These are phyloP conservation scores for Fraxinus americana DNA, from an alignment of 257 asterid species.

Conservation along the genomic window DNA sequence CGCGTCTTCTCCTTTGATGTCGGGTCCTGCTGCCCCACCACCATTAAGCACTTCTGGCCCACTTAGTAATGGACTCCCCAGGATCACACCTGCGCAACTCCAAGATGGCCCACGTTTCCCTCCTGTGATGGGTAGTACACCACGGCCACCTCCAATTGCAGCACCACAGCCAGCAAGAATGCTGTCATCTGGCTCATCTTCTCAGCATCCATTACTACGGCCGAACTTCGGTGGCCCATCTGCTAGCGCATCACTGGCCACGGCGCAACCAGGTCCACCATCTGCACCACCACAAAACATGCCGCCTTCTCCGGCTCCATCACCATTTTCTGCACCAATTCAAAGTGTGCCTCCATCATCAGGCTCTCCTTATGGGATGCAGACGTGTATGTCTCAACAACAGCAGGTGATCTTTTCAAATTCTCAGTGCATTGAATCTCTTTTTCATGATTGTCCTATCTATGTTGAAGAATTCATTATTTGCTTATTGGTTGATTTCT, in stretches of 20 bases:
- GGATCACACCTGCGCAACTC: conserved; percentile 14
- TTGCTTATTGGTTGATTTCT: conserved; percentile 8
- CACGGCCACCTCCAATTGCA: conserved; percentile 58
- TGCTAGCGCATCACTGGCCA: conserved; percentile 51
- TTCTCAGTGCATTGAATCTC: neutral
- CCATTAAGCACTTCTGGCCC: conserved; percentile 40
- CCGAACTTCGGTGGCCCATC: conserved; percentile 71
- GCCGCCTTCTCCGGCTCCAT: conserved; percentile 67
- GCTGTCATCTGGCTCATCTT: conserved; percentile 46
- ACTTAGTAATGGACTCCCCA: conserved; percentile 73
- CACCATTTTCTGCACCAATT: conserved; percentile 65
- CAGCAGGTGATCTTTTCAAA: conserved; percentile 66
- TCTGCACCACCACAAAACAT: conserved; percentile 54
- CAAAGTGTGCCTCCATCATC: conserved; percentile 55
- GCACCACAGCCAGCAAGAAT: conserved; percentile 55
- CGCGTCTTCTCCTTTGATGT: conserved; percentile 45
- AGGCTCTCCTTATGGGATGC: conserved; percentile 72
- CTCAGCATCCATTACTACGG: conserved; percentile 59
- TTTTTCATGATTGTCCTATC: neutral
- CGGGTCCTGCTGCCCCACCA: conserved; percentile 54
- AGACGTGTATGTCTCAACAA: conserved; percentile 71
- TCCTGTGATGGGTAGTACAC: conserved; percentile 51
- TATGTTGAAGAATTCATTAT: neutral
- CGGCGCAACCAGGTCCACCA: conserved; percentile 65
- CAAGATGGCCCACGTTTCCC: conserved; percentile 66